phyloP scores from a whole-genome alignment of 345 rosid genomes.

The Citrus cavaleriei region DNA sequence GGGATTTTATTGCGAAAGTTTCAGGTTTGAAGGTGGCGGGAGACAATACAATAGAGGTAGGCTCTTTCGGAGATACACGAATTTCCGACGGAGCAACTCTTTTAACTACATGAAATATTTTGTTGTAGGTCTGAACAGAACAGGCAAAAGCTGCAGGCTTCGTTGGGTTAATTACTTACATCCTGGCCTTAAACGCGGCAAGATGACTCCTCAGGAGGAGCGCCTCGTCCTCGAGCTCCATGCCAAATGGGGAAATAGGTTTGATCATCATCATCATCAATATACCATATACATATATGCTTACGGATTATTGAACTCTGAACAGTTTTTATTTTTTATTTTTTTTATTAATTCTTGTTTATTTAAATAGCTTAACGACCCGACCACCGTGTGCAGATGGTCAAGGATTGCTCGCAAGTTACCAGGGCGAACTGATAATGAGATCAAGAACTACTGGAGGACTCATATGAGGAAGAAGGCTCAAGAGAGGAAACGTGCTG shows the following conservation, averaged over 20 bases:
- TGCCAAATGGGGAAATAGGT: conserved; percentile 97
- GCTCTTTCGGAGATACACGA: conserved; percentile 49
- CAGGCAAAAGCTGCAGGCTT: conserved; percentile 99
- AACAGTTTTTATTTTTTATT: neutral
- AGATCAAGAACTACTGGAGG: conserved; percentile 97
- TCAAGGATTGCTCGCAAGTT: conserved; percentile 87
- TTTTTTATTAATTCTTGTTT: neutral
- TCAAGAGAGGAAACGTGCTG: conserved; percentile 56
- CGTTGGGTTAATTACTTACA: conserved; percentile 98
- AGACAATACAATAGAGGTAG: conserved; percentile 71
- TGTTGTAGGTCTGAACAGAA: conserved; percentile 95
- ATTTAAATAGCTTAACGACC: neutral
- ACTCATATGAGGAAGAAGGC: conserved; percentile 86
- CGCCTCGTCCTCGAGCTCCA: conserved; percentile 90
- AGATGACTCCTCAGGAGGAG: conserved; percentile 94
- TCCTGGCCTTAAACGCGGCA: conserved; percentile 95
- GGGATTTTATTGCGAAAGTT: conserved; percentile 98
- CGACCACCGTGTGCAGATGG: conserved; percentile 55
- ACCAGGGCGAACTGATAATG: conserved; percentile 96
- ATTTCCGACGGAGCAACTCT: conserved; percentile 44
- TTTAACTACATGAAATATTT: conserved; percentile 49
- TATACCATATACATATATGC: neutral
- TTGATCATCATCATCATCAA: conserved; percentile 8
- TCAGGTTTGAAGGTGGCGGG: conserved; percentile 99
- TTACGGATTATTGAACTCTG: neutral